phyloP scores from a whole-genome alignment of 2,329 filamentous ascomycete genomes.

The Cordyceps cicadae region DNA sequence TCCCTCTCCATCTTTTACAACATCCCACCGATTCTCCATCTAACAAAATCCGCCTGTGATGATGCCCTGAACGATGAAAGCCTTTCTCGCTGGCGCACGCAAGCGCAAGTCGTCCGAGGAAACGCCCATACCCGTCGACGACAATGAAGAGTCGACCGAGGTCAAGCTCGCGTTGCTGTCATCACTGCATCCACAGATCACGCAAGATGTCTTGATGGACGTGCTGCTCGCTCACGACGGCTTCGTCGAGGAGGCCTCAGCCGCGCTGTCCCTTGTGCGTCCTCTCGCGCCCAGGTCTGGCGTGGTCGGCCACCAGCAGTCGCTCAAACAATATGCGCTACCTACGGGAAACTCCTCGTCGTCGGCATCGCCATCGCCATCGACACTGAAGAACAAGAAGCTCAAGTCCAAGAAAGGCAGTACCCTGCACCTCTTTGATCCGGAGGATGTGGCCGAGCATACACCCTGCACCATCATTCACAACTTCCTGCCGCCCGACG shows the following conservation, averaged over 20 bases:
- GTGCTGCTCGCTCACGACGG: conserved; percentile 70
- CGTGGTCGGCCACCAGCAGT: conserved; percentile 52
- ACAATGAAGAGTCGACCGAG: conserved; percentile 73
- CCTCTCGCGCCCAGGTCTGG: conserved; percentile 20
- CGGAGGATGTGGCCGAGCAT: conserved; percentile 69
- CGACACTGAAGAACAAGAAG: conserved; percentile 34
- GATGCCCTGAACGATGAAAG: conserved; percentile 39
- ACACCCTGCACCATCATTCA: conserved; percentile 90
- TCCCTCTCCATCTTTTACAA: background rate
- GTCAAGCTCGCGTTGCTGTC: conserved; percentile 77
- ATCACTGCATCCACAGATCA: conserved; percentile 60
- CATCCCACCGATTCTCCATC: too few species aligned
- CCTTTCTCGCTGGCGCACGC: conserved; percentile 43
- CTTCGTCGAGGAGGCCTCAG: conserved; percentile 57
- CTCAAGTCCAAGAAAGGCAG: conserved; percentile 65
- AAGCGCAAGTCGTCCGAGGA: conserved; percentile 39
- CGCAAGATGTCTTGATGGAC: conserved; percentile 66
- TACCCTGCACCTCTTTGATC: conserved; percentile 76
- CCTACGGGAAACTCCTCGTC: conserved; percentile 10
- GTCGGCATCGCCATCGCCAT: background rate
- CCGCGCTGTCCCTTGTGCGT: conserved; percentile 37
- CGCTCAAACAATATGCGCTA: conserved; percentile 45
- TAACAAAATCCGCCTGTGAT: background rate
- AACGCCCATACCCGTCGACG: conserved; percentile 21
- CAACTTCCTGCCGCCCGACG: conserved; percentile 68